Evolutionary conservation across 345 rosid genomes (phyloP).

Genomic region (Schrenkiella parvula): DNA sequence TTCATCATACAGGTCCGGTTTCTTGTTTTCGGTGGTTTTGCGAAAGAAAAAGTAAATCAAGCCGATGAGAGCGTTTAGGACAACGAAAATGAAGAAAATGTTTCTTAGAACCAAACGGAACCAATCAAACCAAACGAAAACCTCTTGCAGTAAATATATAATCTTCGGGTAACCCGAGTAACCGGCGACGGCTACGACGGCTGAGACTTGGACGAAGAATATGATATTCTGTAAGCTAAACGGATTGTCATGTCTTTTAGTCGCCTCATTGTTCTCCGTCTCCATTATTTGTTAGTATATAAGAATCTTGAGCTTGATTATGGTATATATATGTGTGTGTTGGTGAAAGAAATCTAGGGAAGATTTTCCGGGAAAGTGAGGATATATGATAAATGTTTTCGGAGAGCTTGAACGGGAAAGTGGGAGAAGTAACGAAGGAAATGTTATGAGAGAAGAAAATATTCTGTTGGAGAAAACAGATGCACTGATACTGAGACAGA

Average conservation of each 20-base stretch:
- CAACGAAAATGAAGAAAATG: not conserved
- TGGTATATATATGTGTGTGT: not conserved
- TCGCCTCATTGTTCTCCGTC: not conserved
- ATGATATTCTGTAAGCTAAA: not conserved
- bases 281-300: not conserved
- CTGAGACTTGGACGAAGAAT: not conserved
- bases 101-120: not conserved
- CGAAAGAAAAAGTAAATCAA: not conserved
- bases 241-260: not conserved
- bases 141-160: not conserved
- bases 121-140: not conserved
- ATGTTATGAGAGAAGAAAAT: not conserved
- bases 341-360: not conserved
- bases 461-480: conserved; percentile 17
- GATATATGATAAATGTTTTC: not conserved
- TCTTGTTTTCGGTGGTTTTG: not conserved
- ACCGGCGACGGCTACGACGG: not conserved
- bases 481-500: conserved; percentile 3
- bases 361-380: conserved; percentile 7
- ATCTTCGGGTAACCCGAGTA: not conserved
- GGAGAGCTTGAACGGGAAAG: not conserved
- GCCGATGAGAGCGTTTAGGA: not conserved
- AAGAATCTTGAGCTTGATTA: not conserved
- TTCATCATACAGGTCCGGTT: not conserved
- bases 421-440: conserved; percentile 6